Conservation (phyloP, 176 grass and related monocot species). For the Ampelocalamus luodianensis region DNA sequence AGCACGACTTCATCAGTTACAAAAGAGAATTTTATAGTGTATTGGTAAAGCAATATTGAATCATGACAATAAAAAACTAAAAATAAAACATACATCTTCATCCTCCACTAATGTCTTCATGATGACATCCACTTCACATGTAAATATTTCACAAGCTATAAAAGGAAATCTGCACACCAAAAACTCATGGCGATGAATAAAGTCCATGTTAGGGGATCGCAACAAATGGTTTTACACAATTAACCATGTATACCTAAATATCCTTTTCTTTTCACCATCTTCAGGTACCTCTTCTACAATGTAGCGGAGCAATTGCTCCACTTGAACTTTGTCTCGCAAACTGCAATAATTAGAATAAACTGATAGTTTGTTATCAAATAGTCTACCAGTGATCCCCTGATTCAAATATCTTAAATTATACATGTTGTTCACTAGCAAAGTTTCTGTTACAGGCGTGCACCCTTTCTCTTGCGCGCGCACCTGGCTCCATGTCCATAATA, state of each 20-base stretch:
- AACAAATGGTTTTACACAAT: conserved; percentile 16
- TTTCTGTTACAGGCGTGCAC: not conserved
- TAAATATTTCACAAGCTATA: conserved; percentile 99
- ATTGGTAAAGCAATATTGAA: not conserved
- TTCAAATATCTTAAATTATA: conserved; percentile 3
- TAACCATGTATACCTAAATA: conserved; percentile 69
- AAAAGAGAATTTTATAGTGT: not conserved
- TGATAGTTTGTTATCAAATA: conserved; percentile 23
- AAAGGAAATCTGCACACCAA: conserved; percentile 83
- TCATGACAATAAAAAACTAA: conserved; percentile 17
- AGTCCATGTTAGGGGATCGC: conserved; percentile 2
- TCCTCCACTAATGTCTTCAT: conserved; percentile 95
- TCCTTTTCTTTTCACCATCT: conserved; percentile 88
- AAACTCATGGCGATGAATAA: conserved; percentile 33
- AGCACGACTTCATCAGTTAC: conserved; percentile 39
- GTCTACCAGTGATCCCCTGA: not conserved
- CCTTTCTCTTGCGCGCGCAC: not conserved
- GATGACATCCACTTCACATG: conserved; percentile 95
- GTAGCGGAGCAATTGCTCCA: conserved; percentile 78
- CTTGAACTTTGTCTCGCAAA: conserved; percentile 79
- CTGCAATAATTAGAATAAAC: conserved; percentile 53
- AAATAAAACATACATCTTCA: conserved; percentile 68
- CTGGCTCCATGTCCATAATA: not conserved
- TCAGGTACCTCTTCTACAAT: conserved; percentile 84
- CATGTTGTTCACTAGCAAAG: conserved; percentile 13